Evolutionary conservation across 2,329 filamentous ascomycete species (phyloP).

Genomic region (Cladophialophora exuberans): DNA sequence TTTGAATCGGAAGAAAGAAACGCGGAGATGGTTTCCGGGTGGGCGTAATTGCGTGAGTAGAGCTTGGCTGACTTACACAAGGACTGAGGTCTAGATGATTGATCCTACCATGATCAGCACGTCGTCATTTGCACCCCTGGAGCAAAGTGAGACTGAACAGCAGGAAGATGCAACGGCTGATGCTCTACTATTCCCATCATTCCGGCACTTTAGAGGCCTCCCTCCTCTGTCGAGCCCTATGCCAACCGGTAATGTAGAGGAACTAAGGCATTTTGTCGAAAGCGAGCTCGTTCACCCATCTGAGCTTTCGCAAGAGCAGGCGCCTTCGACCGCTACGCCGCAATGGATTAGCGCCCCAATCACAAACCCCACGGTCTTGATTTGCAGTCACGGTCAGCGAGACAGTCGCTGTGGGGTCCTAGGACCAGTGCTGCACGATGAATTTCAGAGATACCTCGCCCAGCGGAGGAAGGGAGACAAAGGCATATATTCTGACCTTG

Average conservation of each 20-base stretch:
- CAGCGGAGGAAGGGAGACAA: slow-evolving; percentile 2
- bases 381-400: slow-evolving; percentile 84
- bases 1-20: not conserved
- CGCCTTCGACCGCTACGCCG: slow-evolving; percentile 59
- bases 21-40: not conserved
- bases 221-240: slow-evolving; percentile 48
- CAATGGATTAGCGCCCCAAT: slow-evolving; percentile 39
- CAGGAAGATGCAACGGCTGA: slow-evolving; percentile 45
- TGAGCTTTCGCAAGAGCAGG: too few species aligned
- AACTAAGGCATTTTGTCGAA: too few species aligned
- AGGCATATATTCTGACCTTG: slow-evolving; percentile 5
- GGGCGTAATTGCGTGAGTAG: not conserved
- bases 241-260: too few species aligned
- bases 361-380: slow-evolving; percentile 62
- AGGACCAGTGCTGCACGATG: slow-evolving; percentile 70
- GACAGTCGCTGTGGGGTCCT: slow-evolving; percentile 82
- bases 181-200: slow-evolving; percentile 78
- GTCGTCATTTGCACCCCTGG: slow-evolving; percentile 62
- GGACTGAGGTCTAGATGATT: slow-evolving; percentile 66
- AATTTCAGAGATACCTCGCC: slow-evolving; percentile 60
- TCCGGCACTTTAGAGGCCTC: slow-evolving; percentile 72
- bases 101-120: slow-evolving; percentile 79
- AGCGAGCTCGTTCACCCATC: too few species aligned
- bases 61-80: slow-evolving; percentile 28
- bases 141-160: slow-evolving; percentile 31